Evolutionary conservation across 306 rosid genomes (phyloP), one percentile per base, ranked within the genome.

Genomic region (Vigna unguiculata): DNA sequence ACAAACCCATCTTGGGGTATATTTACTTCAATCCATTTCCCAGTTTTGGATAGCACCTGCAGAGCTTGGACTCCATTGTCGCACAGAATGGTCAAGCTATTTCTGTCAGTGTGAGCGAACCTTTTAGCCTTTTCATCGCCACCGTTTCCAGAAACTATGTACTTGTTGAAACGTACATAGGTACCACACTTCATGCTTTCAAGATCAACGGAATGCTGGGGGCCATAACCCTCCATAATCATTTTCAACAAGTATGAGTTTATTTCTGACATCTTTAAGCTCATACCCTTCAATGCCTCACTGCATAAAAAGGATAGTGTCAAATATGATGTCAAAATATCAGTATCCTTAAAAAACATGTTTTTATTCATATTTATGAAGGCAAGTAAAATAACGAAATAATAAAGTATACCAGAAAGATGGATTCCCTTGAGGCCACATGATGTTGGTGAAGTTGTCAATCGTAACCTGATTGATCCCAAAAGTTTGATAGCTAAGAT

Each of bases 391-490:
- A 5, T 28, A 28, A 28, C 4, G 32, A 28, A 28, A 28, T 28
- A 28, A 28, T 0, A 32, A 32, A 32, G 36, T 32, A n/a, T n/a
- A 32, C 93, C 89, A 28, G 61, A 89, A 85, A 24, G 54, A 0
- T 14, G 77, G 75, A 80, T 83, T 87, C 38, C 88, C 91, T 38
- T 83, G 74, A 19, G 90, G 87, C 93, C 91, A 89, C 90, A 89
- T 81, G 76, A 85, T 81, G 75, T 72, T 38, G 43, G 11, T 72
- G 78, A 89, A 87, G 71, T 80, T 60, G 1, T 55, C 25, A 49
- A 87, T 72, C 32, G 3, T 3, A 13, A 62, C 74, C 14, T 78
- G 70, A 41, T 89, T 83, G 54, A 89, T 20, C 14, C 91, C 87
- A 47, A 87, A 89, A 85, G 83, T 75, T 71, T 89, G 78, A 60